Conservation (phyloP, 768 basidiomycete genomes). For the Fibroporia radiculosa region DNA sequence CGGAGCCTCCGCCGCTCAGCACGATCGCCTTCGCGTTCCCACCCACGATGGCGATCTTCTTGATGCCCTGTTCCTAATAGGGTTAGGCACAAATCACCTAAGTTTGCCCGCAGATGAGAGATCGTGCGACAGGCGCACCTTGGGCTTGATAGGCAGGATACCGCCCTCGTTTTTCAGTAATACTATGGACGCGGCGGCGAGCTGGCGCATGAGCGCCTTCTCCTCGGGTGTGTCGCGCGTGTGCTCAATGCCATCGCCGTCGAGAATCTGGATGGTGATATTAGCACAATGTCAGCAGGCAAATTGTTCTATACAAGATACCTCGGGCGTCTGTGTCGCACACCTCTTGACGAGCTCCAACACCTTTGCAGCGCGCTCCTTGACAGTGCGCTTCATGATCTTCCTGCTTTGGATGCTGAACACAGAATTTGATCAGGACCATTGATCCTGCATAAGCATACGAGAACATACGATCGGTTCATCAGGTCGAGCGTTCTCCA, state of each 20-base stretch:
- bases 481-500: conserved; percentile 69
- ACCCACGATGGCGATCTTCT: conserved; percentile 71
- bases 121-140: conserved; percentile 9
- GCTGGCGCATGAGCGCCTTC: conserved; percentile 51
- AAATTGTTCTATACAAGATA: conserved; percentile 13
- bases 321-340: conserved; percentile 59
- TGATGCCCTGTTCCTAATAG: conserved; percentile 29
- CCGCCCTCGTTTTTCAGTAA: conserved; percentile 61
- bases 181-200: conserved; percentile 68
- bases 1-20: conserved; percentile 66
- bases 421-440: neutral
- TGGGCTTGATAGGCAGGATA: conserved; percentile 45
- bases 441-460: neutral
- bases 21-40: conserved; percentile 58
- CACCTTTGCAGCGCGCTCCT: conserved; percentile 58
- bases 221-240: conserved; percentile 57
- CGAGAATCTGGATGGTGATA: conserved; percentile 43
- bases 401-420: conserved; percentile 46
- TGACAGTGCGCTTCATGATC: conserved; percentile 54
- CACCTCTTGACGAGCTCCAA: conserved; percentile 66
- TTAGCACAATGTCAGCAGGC: neutral
- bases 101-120: neutral
- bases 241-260: conserved; percentile 62
- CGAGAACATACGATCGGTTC: conserved; percentile 34
- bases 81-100: neutral